These are phyloP conservation scores for Malbranchea zuffiana DNA, from an alignment of 2,329 filamentous ascomycete species.

Conservation along the genomic window DNA sequence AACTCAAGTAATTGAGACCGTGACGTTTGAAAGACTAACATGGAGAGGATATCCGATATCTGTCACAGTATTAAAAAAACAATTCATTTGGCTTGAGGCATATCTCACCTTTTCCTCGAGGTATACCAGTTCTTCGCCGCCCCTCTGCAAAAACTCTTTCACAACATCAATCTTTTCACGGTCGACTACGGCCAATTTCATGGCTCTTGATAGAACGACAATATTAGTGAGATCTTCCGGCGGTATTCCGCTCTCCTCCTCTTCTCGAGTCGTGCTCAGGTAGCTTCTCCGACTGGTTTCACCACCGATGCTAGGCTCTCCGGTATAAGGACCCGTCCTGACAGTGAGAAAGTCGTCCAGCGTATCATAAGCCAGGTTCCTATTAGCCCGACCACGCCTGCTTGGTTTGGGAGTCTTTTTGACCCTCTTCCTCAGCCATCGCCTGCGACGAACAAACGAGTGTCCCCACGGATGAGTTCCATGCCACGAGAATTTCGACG, in stretches of 20 bases:
- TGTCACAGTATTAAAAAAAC: conserved; percentile 21
- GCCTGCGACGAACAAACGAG: conserved; percentile 79
- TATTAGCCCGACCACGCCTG: background rate
- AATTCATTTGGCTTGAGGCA: background rate
- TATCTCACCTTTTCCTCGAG: conserved; percentile 49
- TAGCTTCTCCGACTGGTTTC: conserved; percentile 19
- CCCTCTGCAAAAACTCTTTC: conserved; percentile 68
- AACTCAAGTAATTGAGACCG: conserved; percentile 62
- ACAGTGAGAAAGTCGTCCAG: conserved; percentile 9
- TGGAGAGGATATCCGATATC: conserved; percentile 75
- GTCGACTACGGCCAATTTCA: conserved; percentile 67
- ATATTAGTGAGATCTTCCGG: conserved; percentile 52
- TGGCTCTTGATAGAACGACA: conserved; percentile 54
- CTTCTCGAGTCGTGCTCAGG: conserved; percentile 21
- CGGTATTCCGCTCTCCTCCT: conserved; percentile 34
- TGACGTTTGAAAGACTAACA: conserved; percentile 83
- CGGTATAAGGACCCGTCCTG: conserved; percentile 33
- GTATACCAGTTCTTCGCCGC: conserved; percentile 62
- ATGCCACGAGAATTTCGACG: conserved; percentile 69
- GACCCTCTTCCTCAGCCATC: conserved; percentile 74
- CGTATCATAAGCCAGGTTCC: conserved; percentile 1
- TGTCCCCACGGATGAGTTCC: conserved; percentile 81
- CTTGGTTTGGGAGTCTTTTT: conserved; percentile 40
- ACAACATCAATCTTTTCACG: conserved; percentile 82
- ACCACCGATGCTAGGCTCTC: conserved; percentile 30